phyloP scores from a whole-genome alignment of 2,329 filamentous ascomycete genomes.

The Fusarium tupiense region DNA sequence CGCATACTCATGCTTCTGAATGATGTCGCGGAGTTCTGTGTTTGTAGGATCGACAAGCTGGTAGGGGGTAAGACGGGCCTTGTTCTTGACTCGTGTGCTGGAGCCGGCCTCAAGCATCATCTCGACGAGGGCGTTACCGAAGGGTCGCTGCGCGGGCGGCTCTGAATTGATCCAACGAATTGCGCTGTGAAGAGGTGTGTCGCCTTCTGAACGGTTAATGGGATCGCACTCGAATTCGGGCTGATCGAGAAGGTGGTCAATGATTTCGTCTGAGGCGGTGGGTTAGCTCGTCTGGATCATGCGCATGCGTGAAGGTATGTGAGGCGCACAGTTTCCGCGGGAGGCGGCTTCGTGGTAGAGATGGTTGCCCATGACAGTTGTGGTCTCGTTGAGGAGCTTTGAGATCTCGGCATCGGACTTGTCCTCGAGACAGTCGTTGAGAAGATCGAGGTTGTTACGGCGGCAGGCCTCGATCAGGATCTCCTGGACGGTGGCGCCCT shows the following conservation, averaged over 20 bases:
- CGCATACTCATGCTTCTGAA: conserved; percentile 77
- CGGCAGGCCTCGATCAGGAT: conserved; percentile 92
- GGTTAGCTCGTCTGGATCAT: conserved; percentile 24
- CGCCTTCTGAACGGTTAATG: conserved; percentile 73
- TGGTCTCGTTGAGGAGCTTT: conserved; percentile 83
- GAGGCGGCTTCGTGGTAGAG: conserved; percentile 89
- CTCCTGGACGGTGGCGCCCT: conserved; percentile 85
- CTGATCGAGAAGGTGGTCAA: conserved; percentile 85
- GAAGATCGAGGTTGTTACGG: conserved; percentile 88
- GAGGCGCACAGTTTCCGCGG: conserved; percentile 83
- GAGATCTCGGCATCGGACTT: conserved; percentile 74
- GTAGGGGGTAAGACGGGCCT: conserved; percentile 74
- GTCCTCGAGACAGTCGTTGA: conserved; percentile 75
- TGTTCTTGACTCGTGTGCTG: conserved; percentile 69
- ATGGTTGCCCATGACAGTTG: conserved; percentile 86
- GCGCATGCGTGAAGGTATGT: not conserved
- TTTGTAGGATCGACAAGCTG: conserved; percentile 81
- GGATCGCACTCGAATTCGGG: conserved; percentile 88
- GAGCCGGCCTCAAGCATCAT: conserved; percentile 86
- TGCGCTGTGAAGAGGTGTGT: conserved; percentile 83
- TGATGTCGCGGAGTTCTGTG: conserved; percentile 65
- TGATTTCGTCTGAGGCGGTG: conserved; percentile 71
- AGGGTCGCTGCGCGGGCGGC: conserved; percentile 68
- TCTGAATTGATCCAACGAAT: conserved; percentile 80
- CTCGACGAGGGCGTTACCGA: conserved; percentile 73